Evolutionary conservation across 2,329 filamentous ascomycete genomes (phyloP).

Genomic region (Colletotrichum sp.): DNA sequence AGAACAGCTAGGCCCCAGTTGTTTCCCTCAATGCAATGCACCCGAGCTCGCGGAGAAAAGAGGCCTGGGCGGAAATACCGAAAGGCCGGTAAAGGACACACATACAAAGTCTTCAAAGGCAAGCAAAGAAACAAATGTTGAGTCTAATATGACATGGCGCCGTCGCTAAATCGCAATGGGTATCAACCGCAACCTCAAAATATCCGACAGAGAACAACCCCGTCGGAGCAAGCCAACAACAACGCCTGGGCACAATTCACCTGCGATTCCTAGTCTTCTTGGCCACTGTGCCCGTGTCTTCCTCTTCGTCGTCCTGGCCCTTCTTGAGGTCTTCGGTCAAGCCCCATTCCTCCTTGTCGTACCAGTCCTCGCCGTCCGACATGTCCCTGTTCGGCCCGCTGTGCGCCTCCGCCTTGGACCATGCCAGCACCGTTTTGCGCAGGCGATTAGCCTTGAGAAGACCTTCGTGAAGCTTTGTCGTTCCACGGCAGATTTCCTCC

Average conservation of each 20-base stretch:
- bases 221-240: not conserved
- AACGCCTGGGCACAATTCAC: slow-evolving; percentile 25
- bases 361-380: slow-evolving; percentile 91
- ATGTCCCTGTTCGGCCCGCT: slow-evolving; percentile 70
- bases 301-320: slow-evolving; percentile 82
- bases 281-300: slow-evolving; percentile 63
- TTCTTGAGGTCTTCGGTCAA: slow-evolving; percentile 78
- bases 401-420: slow-evolving; percentile 81
- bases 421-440: slow-evolving; percentile 73
- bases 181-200: slow-evolving; percentile 19
- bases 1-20: not conserved
- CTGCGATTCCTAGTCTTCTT: slow-evolving; percentile 67
- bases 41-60: not conserved
- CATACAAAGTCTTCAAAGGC: not conserved
- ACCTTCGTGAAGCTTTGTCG: slow-evolving; percentile 71
- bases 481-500: slow-evolving; percentile 79
- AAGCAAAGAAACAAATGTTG: not conserved
- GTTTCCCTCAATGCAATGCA: not conserved
- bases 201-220: not conserved
- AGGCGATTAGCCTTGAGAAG: slow-evolving; percentile 76
- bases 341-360: slow-evolving; percentile 81
- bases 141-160: not conserved
- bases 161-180: slow-evolving; percentile 16
- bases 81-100: not conserved
- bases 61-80: not conserved